Conservation (phyloP, 2,329 filamentous ascomycete genomes). For the Sporothrix schenckii region DNA sequence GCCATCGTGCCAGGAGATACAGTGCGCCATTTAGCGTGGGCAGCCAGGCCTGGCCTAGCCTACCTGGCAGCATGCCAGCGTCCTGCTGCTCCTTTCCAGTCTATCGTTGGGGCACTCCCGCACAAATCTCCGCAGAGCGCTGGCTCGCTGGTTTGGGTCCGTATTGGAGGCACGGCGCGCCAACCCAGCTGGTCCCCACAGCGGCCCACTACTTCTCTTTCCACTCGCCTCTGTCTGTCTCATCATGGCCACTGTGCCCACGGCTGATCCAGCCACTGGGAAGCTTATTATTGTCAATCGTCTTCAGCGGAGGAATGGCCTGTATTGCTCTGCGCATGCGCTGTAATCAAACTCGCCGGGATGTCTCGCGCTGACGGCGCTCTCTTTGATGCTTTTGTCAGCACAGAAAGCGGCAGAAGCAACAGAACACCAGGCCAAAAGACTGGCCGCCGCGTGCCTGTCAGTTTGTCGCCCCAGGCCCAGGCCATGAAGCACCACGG, state of each 20-base stretch:
- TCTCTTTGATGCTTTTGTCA: slow-evolving; percentile 13
- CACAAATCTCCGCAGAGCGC: not conserved
- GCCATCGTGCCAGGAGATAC: not conserved
- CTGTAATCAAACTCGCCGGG: too few species aligned
- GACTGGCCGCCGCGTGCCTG: not conserved
- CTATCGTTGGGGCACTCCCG: not conserved
- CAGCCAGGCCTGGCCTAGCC: not conserved
- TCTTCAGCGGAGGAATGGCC: not conserved
- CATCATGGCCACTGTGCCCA: not conserved
- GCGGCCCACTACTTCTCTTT: not conserved
- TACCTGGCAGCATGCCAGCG: not conserved
- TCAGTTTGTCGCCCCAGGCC: not conserved
- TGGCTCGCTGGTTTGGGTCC: not conserved
- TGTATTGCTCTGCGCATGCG: not conserved
- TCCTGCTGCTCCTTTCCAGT: not conserved
- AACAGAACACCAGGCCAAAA: not conserved
- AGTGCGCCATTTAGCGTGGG: slow-evolving; percentile 6
- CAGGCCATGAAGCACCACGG: not conserved
- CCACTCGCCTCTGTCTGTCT: not conserved
- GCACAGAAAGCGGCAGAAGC: slow-evolving; percentile 18
- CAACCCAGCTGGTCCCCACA: not conserved
- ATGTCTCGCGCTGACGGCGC: not conserved
- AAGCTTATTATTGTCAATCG: not conserved
- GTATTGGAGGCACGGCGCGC: slow-evolving; percentile 1
- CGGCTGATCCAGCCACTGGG: slow-evolving; percentile 13